Evolutionary conservation across 1,139 yeast genomes (phyloP).

Genomic region (Geotrichum candidum): DNA sequence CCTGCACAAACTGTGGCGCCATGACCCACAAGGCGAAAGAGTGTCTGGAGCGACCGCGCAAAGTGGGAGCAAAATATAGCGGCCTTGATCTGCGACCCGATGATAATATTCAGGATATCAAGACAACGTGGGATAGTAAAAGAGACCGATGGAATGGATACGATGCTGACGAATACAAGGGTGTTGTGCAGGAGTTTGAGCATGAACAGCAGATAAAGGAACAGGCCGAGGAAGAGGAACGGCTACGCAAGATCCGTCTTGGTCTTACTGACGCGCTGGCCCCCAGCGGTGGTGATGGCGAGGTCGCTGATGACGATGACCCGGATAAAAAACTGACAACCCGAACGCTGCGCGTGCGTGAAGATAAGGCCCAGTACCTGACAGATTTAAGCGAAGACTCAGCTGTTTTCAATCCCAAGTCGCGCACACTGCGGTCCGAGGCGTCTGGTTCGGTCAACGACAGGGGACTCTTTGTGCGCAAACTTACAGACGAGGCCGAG

Average conservation of each 20-base stretch:
- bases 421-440: constrained; percentile 41
- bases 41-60: constrained; percentile 48
- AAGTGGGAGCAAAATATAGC: constrained; percentile 36
- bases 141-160: constrained; percentile 78
- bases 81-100: constrained; percentile 31
- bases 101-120: constrained; percentile 29
- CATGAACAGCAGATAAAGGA: constrained; percentile 23
- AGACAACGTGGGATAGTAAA: constrained; percentile 52
- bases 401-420: constrained; percentile 49
- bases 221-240: constrained; percentile 19
- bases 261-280: neutral
- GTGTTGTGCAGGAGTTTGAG: constrained; percentile 46
- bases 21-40: constrained; percentile 42
- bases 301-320: neutral
- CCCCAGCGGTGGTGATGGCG: constrained; percentile 1
- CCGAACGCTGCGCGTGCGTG: constrained; percentile 42
- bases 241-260: neutral
- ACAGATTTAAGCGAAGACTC: constrained; percentile 36
- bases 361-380: constrained; percentile 50
- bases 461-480: constrained; percentile 48
- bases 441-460: constrained; percentile 47
- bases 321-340: constrained; percentile 12
- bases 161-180: constrained; percentile 53
- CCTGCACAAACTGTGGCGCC: constrained; percentile 52
- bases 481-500: constrained; percentile 47